These are phyloP conservation scores for Solanum stenotomum DNA, from an alignment of 257 asterid species.

Conservation along the genomic window DNA sequence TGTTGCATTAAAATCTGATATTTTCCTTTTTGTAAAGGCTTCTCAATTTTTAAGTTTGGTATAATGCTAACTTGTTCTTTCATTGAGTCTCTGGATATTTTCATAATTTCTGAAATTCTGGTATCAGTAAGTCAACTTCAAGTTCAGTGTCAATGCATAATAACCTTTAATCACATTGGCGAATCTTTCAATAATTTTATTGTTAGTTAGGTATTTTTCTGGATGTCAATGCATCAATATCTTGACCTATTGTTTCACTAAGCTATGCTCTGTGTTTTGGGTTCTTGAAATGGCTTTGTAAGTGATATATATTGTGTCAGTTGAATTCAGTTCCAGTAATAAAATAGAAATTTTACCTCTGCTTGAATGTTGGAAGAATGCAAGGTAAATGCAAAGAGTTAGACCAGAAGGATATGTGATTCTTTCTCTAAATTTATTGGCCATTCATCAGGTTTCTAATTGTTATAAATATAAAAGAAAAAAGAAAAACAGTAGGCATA, in stretches of 20 bases:
- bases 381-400: background rate
- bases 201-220: background rate
- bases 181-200: background rate
- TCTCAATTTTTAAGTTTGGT: background rate
- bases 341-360: background rate
- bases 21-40: background rate
- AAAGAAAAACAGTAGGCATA: background rate
- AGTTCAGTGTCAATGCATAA: background rate
- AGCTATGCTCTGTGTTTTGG: background rate
- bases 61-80: background rate
- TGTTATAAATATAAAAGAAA: background rate
- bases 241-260: background rate
- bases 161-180: background rate
- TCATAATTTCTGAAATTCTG: background rate
- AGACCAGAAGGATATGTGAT: background rate
- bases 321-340: background rate
- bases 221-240: background rate
- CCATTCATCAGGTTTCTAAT: background rate
- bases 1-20: constrained; percentile 5
- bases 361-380: background rate
- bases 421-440: background rate
- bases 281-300: background rate
- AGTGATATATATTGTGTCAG: background rate
- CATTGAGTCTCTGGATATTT: background rate
- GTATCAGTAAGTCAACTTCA: background rate